phyloP scores from a whole-genome alignment of 176 grass and related monocot genomes.

The Leersia perrieri region DNA sequence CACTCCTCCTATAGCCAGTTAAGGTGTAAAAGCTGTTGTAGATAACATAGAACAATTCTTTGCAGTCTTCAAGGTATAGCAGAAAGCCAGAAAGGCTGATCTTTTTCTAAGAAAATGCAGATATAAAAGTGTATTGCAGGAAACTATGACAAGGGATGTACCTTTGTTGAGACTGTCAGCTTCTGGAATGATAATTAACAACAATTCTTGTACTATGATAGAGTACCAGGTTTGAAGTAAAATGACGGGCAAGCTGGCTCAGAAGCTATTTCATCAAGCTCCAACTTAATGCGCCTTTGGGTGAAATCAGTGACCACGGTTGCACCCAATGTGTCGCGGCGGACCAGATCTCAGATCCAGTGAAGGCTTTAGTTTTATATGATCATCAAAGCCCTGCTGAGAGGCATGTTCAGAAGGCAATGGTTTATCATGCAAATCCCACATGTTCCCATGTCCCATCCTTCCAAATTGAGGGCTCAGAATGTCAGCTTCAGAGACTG shows the following conservation, averaged over 20 bases:
- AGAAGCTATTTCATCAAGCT: conserved; percentile 31
- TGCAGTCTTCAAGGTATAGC: not conserved
- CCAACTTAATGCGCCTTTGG: conserved; percentile 26
- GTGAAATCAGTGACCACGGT: conserved; percentile 39
- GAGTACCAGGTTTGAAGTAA: conserved; percentile 36
- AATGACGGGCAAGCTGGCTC: conserved; percentile 16
- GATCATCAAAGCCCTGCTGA: conserved; percentile 39
- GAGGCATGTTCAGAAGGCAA: conserved; percentile 47
- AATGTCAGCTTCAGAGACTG: conserved; percentile 63
- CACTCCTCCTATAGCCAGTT: not conserved
- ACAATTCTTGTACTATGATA: conserved; percentile 46
- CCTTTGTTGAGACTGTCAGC: conserved; percentile 46
- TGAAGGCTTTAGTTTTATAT: conserved; percentile 62
- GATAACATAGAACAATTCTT: not conserved
- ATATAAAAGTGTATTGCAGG: not conserved
- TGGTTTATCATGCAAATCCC: conserved; percentile 52
- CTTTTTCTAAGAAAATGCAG: not conserved
- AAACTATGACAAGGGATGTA: conserved; percentile 18
- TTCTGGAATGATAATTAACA: conserved; percentile 53
- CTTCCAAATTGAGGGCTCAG: conserved; percentile 73
- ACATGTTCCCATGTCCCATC: conserved; percentile 53
- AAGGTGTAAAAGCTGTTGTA: not conserved
- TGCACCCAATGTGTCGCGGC: conserved; percentile 9
- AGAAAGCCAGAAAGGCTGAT: conserved; percentile 10
- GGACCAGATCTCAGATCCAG: conserved; percentile 56